Evolutionary conservation across 805 yeast species (phyloP).

Genomic region (Saccharomycopsis malanga): DNA sequence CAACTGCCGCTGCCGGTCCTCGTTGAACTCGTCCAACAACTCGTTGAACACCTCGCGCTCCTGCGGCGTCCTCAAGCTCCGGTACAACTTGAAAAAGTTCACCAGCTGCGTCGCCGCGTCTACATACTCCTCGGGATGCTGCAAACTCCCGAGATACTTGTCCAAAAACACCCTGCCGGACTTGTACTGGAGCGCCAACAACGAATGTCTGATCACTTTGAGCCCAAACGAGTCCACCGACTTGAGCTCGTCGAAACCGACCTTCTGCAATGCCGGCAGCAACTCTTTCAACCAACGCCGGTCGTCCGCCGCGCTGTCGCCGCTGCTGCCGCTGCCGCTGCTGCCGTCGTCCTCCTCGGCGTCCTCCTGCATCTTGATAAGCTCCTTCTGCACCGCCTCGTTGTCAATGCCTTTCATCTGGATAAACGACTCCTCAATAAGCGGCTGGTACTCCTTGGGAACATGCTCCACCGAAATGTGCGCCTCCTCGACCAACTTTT

Average conservation of each 20-base stretch:
- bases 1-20: slow-evolving; percentile 64
- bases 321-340: neutral
- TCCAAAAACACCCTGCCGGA: slow-evolving; percentile 22
- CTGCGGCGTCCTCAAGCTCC: slow-evolving; percentile 40
- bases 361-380: neutral
- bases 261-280: slow-evolving; percentile 45
- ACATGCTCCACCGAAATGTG: slow-evolving; percentile 23
- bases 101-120: slow-evolving; percentile 28
- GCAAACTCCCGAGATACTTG: slow-evolving; percentile 9
- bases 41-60: slow-evolving; percentile 52
- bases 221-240: slow-evolving; percentile 75
- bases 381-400: slow-evolving; percentile 1
- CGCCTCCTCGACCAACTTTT: slow-evolving; percentile 23
- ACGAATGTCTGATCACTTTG: slow-evolving; percentile 68
- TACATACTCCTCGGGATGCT: slow-evolving; percentile 13
- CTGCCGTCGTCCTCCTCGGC: neutral
- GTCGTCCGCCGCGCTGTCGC: neutral
- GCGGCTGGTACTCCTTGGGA: slow-evolving; percentile 32
- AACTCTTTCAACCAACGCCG: slow-evolving; percentile 19
- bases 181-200: slow-evolving; percentile 40
- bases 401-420: slow-evolving; percentile 3
- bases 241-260: slow-evolving; percentile 43
- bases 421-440: slow-evolving; percentile 21
- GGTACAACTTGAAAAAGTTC: slow-evolving; percentile 64
- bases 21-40: slow-evolving; percentile 62